Percentiles rank a stretch among this genome's conserved stretches.
Conservation (phyloP, 495 filamentous ascomycete genomes). For the Rostrohypoxylon terebratum region DNA sequence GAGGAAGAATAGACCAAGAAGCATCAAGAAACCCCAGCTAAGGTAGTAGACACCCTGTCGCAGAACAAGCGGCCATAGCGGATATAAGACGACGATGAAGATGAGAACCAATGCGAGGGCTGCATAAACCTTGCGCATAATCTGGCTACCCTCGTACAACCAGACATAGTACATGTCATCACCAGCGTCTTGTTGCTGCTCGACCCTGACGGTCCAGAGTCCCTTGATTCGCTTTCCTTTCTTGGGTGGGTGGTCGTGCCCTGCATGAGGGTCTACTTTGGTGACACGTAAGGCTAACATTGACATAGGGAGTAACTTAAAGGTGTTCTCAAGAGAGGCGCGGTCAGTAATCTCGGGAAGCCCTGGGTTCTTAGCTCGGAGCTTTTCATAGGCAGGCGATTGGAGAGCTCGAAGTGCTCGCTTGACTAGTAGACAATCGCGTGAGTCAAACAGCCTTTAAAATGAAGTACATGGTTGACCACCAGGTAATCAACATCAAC, state of each 20-base stretch:
- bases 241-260: conserved; percentile 76
- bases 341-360: conserved; percentile 90
- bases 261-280: conserved; percentile 80
- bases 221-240: conserved; percentile 92
- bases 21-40: conserved; percentile 90
- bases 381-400: conserved; percentile 88
- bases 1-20: conserved; percentile 94
- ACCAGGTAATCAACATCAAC: conserved; percentile 5
- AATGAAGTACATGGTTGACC: neutral
- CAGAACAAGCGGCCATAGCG: conserved; percentile 92
- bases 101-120: conserved; percentile 82
- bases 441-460: conserved; percentile 19
- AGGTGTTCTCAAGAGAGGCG: conserved; percentile 86
- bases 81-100: conserved; percentile 92
- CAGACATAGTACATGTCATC: conserved; percentile 96
- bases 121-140: conserved; percentile 92
- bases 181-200: conserved; percentile 92
- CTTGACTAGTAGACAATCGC: conserved; percentile 74
- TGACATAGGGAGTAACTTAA: conserved; percentile 96
- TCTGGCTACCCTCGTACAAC: conserved; percentile 94
- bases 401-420: conserved; percentile 93
- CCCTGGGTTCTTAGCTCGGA: conserved; percentile 86
- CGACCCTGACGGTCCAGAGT: conserved; percentile 94
- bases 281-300: conserved; percentile 90
- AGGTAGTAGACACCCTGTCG: conserved; percentile 97